Percentiles rank a stretch among this genome's conserved stretches.
Conservation (phyloP, 2,329 filamentous ascomycete genomes). For the Talaromyces piceae region DNA sequence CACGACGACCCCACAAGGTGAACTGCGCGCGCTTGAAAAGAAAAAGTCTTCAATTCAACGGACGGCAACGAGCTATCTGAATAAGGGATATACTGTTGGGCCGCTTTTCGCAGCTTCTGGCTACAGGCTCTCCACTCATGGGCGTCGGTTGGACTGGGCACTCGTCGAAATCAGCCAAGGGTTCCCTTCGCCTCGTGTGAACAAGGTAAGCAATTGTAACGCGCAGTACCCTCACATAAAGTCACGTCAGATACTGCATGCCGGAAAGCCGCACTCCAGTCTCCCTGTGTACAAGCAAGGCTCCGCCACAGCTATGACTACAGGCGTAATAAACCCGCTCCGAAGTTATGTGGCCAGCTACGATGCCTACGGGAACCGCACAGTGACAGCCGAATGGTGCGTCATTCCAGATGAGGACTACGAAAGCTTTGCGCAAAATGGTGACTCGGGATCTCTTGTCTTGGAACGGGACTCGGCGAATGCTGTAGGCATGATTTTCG, state of each 20-base stretch:
- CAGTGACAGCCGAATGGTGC: conserved; percentile 6
- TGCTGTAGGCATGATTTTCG: conserved; percentile 7
- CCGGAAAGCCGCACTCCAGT: background rate
- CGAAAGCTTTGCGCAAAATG: background rate
- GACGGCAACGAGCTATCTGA: background rate
- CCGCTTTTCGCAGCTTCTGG: conserved; percentile 7
- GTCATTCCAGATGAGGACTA: background rate
- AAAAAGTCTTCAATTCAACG: background rate
- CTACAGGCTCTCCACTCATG: conserved; percentile 1
- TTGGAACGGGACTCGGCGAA: conserved; percentile 1
- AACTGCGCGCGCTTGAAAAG: background rate
- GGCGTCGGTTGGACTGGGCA: conserved; percentile 9
- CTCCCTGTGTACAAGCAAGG: conserved; percentile 6
- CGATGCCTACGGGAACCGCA: conserved; percentile 1
- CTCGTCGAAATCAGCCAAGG: conserved; percentile 2
- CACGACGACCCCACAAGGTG: background rate
- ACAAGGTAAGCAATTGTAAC: conserved; percentile 1
- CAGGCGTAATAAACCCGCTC: conserved; percentile 2
- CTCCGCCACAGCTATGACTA: background rate
- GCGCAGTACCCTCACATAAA: background rate
- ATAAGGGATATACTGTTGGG: background rate
- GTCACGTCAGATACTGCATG: conserved; percentile 1
- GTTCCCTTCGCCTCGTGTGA: background rate
- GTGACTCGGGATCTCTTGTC: conserved; percentile 8
- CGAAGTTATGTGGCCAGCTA: conserved; percentile 6